Base-by-base conservation (phyloP, 2,329 filamentous ascomycete genomes). In the Penicillium sp. region DNA sequence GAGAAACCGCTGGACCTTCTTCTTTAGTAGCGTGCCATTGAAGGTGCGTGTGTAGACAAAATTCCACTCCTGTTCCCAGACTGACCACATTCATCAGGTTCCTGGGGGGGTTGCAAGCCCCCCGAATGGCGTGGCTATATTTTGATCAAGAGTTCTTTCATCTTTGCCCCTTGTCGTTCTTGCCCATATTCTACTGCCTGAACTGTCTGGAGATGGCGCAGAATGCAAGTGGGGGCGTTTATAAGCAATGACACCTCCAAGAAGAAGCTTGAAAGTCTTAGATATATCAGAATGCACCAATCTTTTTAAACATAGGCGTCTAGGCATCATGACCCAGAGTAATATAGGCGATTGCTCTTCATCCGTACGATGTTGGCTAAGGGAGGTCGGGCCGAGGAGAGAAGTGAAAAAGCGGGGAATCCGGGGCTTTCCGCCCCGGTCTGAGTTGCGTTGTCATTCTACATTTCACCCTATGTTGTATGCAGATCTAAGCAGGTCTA, bases 1-100 rank as follows among this genome's bases (percentile, higher is more conserved):
- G 51, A 60, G 61, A 43, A 55, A 57, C 2, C 59, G 72, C 21
- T 73, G 66, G 67, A 63, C 57, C 2, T 79, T 79, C 52, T 79
- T 79, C 52, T 61, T 79, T 19, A 69, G 70, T 1, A 75, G 72
- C 19, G 64, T 71, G 42, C 75, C 75, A 1, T 61, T 77, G 32
- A 75, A 76, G 49, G 70, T 71, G 17, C 28, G 38, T 48, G 38
- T 48, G 9, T 13, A n/a, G 31, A 33, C 4, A 15, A 10, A 6
- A n/a, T 31, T 15, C 9, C 17, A 22, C 33, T 5, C 9, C 15
- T n/a, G 5, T 21, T 21, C 21, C 24, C 28, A 12, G 28, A 31
- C 51, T 43, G 22, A 47, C 45, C 22, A 37, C 12, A 22, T 15
- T 17, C 39, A 31, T 37, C n/a, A 66, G 64, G 72, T 75, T 51